Conservation (phyloP, 176 grass and related monocot species). For the Juncus inflexus region DNA sequence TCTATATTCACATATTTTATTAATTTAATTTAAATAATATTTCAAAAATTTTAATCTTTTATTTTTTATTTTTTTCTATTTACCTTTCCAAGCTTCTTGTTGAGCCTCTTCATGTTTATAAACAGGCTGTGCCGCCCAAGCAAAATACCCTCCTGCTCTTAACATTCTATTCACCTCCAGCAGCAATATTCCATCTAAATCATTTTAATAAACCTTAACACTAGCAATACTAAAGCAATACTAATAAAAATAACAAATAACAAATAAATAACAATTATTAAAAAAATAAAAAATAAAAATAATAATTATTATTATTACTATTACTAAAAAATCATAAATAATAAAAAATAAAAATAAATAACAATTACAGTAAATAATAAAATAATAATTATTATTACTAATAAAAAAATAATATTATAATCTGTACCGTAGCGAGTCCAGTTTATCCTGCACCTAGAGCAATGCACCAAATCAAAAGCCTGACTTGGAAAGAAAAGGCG, state of each 20-base stretch:
- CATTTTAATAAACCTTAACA: no score
- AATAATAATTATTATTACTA: background rate
- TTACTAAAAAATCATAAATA: background rate
- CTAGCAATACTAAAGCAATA: no score
- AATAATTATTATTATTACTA: no score
- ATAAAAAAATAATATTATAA: background rate
- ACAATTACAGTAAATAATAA: no score
- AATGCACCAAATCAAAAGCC: constrained; percentile 90
- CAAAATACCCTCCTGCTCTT: constrained; percentile 91
- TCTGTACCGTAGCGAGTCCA: constrained; percentile 81
- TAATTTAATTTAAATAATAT: constrained; percentile 26
- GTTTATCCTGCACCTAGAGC: constrained; percentile 90
- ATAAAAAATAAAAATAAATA: constrained; percentile 8
- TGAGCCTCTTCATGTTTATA: constrained; percentile 94
- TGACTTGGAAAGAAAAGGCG: constrained; percentile 78
- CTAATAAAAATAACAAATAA: no score
- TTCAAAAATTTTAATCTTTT: background rate
- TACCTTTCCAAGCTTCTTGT: constrained; percentile 94
- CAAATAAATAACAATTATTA: no score
- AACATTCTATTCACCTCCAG: constrained; percentile 97
- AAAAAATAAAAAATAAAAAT: no score
- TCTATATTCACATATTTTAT: constrained; percentile 42
- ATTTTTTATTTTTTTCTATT: background rate
- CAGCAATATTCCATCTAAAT: constrained; percentile 88
- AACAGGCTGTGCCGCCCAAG: constrained; percentile 95